Conservation (phyloP, 2,329 filamentous ascomycete species). For the Stagonosporopsis chrysanthemi region DNA sequence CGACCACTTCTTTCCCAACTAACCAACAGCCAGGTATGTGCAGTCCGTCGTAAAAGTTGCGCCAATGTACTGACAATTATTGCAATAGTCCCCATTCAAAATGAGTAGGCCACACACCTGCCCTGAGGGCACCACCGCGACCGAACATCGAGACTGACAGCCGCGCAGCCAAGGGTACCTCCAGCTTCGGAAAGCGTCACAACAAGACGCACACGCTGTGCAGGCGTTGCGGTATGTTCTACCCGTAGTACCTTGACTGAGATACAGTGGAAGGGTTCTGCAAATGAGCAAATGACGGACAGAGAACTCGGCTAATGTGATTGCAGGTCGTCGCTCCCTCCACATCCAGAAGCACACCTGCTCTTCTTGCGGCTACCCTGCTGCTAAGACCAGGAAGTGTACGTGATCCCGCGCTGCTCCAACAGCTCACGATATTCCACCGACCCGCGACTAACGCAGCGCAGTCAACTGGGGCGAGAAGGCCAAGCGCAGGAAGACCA, state of each 20-base stretch:
- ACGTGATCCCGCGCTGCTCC: conserved; percentile 60
- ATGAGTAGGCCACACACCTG: conserved; percentile 61
- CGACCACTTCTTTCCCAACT: conserved; percentile 34
- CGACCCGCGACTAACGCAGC: conserved; percentile 35
- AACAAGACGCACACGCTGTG: conserved; percentile 99
- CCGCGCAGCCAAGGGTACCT: conserved; percentile 72
- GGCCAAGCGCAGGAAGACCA: conserved; percentile 99
- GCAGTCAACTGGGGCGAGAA: conserved; percentile 99
- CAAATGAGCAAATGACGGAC: conserved; percentile 19
- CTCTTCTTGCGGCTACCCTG: conserved; percentile 93
- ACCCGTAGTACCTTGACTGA: conserved; percentile 23
- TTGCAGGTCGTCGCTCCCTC: conserved; percentile 87
- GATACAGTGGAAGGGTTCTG: conserved; percentile 24
- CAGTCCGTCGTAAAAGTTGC: conserved; percentile 2
- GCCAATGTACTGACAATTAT: conserved; percentile 31
- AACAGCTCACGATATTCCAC: conserved; percentile 8
- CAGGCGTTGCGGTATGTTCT: conserved; percentile 92
- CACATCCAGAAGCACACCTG: conserved; percentile 99
- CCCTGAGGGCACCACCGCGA: conserved; percentile 31
- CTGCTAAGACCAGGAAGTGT: conserved; percentile 99
- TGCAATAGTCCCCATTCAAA: conserved; percentile 58
- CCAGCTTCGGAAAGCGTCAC: conserved; percentile 81
- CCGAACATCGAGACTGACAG: conserved; percentile 54
- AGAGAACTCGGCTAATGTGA: conserved; percentile 39
- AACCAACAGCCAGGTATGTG: conserved; percentile 49